Evolutionary conservation across 2,329 filamentous ascomycete genomes (phyloP).

Genomic region (Fusarium equiseti): DNA sequence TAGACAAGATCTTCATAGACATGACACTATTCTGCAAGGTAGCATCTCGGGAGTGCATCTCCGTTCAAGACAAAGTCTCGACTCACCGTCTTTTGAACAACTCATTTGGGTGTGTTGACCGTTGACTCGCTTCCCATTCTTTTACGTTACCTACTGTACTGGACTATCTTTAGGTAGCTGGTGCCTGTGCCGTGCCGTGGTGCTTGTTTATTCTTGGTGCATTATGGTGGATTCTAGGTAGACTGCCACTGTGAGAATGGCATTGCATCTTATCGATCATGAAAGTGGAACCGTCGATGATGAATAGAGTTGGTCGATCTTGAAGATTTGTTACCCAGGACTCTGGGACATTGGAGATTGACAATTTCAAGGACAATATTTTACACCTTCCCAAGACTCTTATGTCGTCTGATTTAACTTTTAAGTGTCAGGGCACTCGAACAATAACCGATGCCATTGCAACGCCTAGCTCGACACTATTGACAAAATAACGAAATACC

Average conservation of each 20-base stretch:
- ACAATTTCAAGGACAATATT: neutral
- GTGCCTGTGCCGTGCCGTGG: constrained; percentile 25
- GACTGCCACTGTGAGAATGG: constrained; percentile 2
- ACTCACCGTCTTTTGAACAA: constrained; percentile 41
- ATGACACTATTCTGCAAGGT: constrained; percentile 16
- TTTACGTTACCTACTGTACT: neutral
- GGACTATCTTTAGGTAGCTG: neutral
- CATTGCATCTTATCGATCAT: constrained; percentile 17
- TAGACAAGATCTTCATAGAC: neutral
- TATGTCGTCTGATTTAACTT: constrained; percentile 8
- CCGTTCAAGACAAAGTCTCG: constrained; percentile 15
- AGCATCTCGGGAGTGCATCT: constrained; percentile 26
- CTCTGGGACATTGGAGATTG: neutral
- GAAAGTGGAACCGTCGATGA: constrained; percentile 17
- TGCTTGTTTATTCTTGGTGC: constrained; percentile 34
- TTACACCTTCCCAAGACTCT: neutral
- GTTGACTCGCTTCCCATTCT: constrained; percentile 13
- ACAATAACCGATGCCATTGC: neutral
- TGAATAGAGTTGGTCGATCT: constrained; percentile 10
- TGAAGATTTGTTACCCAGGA: neutral
- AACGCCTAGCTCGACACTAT: neutral
- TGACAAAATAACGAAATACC: constrained; percentile 1
- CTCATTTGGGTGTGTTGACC: constrained; percentile 7
- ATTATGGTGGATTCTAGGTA: constrained; percentile 21
- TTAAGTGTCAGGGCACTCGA: neutral